Base-by-base conservation (phyloP, 768 basidiomycete species). In the Hygrophoropsis aurantiaca region DNA sequence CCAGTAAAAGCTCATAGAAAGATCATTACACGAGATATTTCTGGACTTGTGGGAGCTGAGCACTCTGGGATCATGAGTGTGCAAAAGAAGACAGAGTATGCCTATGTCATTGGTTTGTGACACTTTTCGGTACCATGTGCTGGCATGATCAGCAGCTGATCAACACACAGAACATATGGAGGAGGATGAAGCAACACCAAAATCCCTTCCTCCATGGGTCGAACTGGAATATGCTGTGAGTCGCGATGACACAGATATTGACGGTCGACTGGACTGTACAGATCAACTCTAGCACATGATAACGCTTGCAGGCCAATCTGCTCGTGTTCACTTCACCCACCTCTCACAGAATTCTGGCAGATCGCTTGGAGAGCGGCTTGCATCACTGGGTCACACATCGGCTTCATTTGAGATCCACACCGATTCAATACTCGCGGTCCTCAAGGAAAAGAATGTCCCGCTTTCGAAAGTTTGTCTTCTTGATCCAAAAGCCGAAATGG, bases 181-280 rank as follows among this genome's bases (percentile, higher is more conserved):
- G 62, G 91, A 94, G 41, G 94, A 97, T 61, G 94, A 94, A 50
- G 74, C 79, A 11, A 79, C 78, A 0, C 73, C 82, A 1, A 80
- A 78, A 54, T 75, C 86, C 3, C 78, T 91, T 34, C 89, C 89
- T 18, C 82, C 80, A 11, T 98, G 95, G 95, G 94, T 97, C 25
- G 80, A 87, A 56, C 80, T 97, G 39, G 95, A 97, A 75, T 97
- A 94, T 62, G 75, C 77, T 58, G 91, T 89, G 47, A 50, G 78
- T 70, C 27, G 4, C 11, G n/a, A 19, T 24, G 30, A 27, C 32
- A 25, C 43, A 21, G 19, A 32, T 41, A 36, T 27, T 30, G 27
- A 30, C 7, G 27, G 13, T 6, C 7, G 6, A 13, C 13, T 13
- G 13, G 13, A 30, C 27, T 34, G 26, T 40, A n/a, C 16, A 23